A percentile compares a stretch with the other conserved stretches of the same genome.
phyloP scores from a whole-genome alignment of 306 rosid species.

The Begonia peltatifolia region DNA sequence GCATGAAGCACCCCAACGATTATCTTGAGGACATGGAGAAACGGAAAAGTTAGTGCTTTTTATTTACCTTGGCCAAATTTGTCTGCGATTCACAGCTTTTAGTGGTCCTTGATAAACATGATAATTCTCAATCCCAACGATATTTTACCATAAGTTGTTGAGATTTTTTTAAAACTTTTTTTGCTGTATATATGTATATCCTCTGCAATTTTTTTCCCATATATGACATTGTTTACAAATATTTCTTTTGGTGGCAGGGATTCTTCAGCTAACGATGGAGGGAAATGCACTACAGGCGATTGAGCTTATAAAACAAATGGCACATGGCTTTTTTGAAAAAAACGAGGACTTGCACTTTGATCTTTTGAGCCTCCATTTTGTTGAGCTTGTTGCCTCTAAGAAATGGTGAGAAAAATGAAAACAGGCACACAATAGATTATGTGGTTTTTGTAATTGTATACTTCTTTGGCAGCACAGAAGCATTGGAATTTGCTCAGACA shows the following conservation, averaged over 20 bases:
- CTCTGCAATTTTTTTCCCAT: too few relatives aligned
- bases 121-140: too few relatives aligned
- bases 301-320: conserved; percentile 64
- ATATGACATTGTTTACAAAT: too few relatives aligned
- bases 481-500: conserved; percentile 79
- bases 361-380: conserved; percentile 86
- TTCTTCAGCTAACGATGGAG: conserved; percentile 48
- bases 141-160: too few relatives aligned
- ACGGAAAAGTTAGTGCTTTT: conserved; percentile 53
- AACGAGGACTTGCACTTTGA: conserved; percentile 75
- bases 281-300: conserved; percentile 77
- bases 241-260: conserved; percentile 24
- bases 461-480: conserved; percentile 85
- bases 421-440: not conserved
- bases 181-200: too few relatives aligned
- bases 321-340: conserved; percentile 51
- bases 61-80: not conserved
- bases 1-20: conserved; percentile 51
- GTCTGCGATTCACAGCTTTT: too few relatives aligned
- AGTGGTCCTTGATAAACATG: too few relatives aligned
- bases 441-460: conserved; percentile 5
- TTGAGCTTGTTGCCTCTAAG: conserved; percentile 62
- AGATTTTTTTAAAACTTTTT: too few relatives aligned
- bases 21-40: conserved; percentile 61
- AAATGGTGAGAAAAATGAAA: conserved; percentile 50